A percentile compares a stretch with the other conserved stretches of the same genome.
phyloP scores from a whole-genome alignment of 495 filamentous ascomycete genomes.

The Hypoxylon intermedium region DNA sequence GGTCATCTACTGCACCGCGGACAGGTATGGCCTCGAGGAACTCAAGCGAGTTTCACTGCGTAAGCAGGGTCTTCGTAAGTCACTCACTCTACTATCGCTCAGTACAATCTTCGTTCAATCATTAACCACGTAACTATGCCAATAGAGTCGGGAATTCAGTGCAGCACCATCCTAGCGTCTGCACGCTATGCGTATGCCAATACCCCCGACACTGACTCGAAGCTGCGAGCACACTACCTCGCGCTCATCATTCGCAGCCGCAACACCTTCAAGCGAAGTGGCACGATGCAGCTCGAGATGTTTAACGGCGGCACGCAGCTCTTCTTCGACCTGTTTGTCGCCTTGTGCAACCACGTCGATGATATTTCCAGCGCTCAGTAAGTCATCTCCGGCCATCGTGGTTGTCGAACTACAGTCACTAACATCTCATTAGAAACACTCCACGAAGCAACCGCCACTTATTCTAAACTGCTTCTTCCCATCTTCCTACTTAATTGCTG shows the following conservation, averaged over 20 bases:
- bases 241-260: slow-evolving; percentile 87
- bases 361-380: slow-evolving; percentile 60
- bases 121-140: slow-evolving; percentile 16
- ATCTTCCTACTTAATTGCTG: slow-evolving; percentile 11
- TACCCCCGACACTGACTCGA: slow-evolving; percentile 87
- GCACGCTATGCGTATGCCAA: slow-evolving; percentile 88
- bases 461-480: slow-evolving; percentile 22
- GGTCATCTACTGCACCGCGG: slow-evolving; percentile 87
- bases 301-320: slow-evolving; percentile 77
- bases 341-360: slow-evolving; percentile 87
- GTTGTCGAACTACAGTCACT: neutral
- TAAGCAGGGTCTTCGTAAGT: slow-evolving; percentile 78
- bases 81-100: neutral
- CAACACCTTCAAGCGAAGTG: slow-evolving; percentile 87
- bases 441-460: slow-evolving; percentile 51
- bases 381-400: slow-evolving; percentile 27
- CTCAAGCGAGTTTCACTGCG: slow-evolving; percentile 82
- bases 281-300: slow-evolving; percentile 98
- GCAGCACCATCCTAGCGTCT: slow-evolving; percentile 80
- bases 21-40: slow-evolving; percentile 79
- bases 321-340: slow-evolving; percentile 94
- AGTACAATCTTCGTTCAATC: slow-evolving; percentile 1
- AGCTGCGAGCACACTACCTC: slow-evolving; percentile 88
- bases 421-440: slow-evolving; percentile 40
- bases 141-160: slow-evolving; percentile 76